Base-by-base conservation (phyloP, 129 eudicot genomes). In the Chrysanthemum seticuspe region DNA sequence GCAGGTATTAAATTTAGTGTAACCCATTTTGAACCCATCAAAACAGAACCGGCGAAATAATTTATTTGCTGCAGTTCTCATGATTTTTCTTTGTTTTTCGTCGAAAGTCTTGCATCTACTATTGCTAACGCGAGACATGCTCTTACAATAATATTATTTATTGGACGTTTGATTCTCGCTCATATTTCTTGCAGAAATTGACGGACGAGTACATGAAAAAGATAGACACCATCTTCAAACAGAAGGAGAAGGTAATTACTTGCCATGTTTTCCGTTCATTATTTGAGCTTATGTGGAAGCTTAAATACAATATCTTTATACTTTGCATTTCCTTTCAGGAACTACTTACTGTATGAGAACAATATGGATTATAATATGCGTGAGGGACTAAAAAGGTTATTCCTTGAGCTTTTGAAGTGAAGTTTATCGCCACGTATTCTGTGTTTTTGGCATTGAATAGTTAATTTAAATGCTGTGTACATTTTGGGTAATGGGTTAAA, bases 181-280 rank as follows among this genome's bases (percentile, higher is more conserved):
- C 29, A 12, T 78, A 13, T 64, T 8, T 80, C 10, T 52, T 74
- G 73, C 91, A 92, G 98, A 92, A 89, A 79, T 77, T 92, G 79
- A 89, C 89, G 1, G 98, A 92, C 84, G 95, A 85, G 67, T 92
- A 92, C 82, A 89, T 92, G 78, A 92, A 92, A 83, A 92, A 87
- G 85, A 73, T 92, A 7, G 98, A 92, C 10, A 4, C 96, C 62
- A 72, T 92, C 77, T 87, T 64, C 86, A 92, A 92, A 79, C 98
- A 92, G 86, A 92, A 92, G 78, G 97, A 92, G 76, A 89, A 92
- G 97, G 97, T 89, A 88, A 50, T 58, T 12, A 61, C 1, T 76
- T 76, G 15, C 13, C n/a, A 14, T 10, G 3, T 18, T 21, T 49
- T 10, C 14, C 19, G 10, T 49, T 49, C 12, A 3, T 45, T 62